phyloP scores from a whole-genome alignment of 2,329 filamentous ascomycete genomes.

The Acrocalymma vagum region DNA sequence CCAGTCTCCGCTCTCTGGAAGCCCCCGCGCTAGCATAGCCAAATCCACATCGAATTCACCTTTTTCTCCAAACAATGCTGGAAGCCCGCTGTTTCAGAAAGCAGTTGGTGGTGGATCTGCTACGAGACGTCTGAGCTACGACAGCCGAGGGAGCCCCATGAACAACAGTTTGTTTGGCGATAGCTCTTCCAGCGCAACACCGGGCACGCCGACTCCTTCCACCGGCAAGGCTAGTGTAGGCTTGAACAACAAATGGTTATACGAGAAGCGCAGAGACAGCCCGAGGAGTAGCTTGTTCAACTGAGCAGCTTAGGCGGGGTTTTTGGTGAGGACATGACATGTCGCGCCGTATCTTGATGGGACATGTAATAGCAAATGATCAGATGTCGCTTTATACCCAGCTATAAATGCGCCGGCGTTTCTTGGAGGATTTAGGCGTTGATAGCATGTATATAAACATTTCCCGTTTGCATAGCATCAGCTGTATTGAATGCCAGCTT shows the following conservation, averaged over 20 bases:
- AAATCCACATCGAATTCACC: constrained; percentile 48
- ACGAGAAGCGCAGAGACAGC: constrained; percentile 76
- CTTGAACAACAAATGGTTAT: constrained; percentile 93
- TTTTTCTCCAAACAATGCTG: constrained; percentile 60
- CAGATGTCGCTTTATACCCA: constrained; percentile 42
- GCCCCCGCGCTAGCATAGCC: constrained; percentile 50
- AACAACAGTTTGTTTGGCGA: constrained; percentile 46
- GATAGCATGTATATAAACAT: too few species aligned
- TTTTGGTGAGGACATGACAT: constrained; percentile 6
- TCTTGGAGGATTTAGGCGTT: constrained; percentile 9
- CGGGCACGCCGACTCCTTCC: constrained; percentile 73
- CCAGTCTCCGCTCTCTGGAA: constrained; percentile 67
- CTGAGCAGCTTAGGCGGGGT: constrained; percentile 13
- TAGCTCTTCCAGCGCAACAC: constrained; percentile 52
- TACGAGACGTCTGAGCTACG: constrained; percentile 70
- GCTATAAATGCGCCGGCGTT: constrained; percentile 38
- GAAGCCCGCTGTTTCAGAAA: constrained; percentile 73
- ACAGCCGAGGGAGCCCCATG: constrained; percentile 57
- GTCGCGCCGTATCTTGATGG: too few species aligned
- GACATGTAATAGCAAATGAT: too few species aligned
- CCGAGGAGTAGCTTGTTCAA: constrained; percentile 45
- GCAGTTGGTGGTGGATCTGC: constrained; percentile 60
- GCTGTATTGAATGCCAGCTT: not conserved
- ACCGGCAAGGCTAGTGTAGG: constrained; percentile 72
- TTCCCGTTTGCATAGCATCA: constrained; percentile 5